Conservation (phyloP, 2,329 filamentous ascomycete genomes). For the Neonectria faginata region DNA sequence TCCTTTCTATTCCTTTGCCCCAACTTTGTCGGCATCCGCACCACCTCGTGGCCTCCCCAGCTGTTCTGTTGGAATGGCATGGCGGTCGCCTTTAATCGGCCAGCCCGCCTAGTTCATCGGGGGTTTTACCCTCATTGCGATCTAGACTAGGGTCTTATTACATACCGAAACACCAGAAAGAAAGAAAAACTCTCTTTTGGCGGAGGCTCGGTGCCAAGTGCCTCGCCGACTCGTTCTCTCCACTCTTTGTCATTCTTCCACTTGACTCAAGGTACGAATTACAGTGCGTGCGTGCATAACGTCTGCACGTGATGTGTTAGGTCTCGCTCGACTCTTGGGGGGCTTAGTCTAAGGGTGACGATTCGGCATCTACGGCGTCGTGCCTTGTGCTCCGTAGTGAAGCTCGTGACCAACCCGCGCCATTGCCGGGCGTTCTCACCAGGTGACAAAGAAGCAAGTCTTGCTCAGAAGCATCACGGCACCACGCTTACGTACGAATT, state of each 20-base stretch:
- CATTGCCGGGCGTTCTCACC: neutral
- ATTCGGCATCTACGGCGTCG: neutral
- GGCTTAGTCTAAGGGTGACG: neutral
- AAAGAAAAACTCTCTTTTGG: constrained; percentile 10
- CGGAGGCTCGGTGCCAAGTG: neutral
- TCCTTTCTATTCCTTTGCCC: neutral
- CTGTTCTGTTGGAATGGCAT: neutral
- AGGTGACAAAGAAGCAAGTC: neutral
- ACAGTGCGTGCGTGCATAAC: neutral
- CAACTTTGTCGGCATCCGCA: neutral
- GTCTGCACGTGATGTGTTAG: neutral
- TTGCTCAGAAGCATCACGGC: neutral
- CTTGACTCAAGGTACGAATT: neutral
- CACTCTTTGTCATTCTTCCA: constrained; percentile 25
- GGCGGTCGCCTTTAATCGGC: neutral
- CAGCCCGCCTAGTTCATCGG: neutral
- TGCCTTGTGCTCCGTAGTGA: neutral
- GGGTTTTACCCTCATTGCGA: neutral
- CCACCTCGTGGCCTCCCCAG: neutral
- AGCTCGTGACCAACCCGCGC: neutral
- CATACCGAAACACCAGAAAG: neutral
- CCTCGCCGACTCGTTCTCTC: constrained; percentile 11
- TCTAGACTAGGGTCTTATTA: neutral
- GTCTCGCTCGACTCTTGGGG: neutral
- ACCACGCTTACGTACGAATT: neutral